These are phyloP conservation scores for Calonectria pseudoturangicola DNA, from an alignment of 2,329 filamentous ascomycete genomes.

Conservation along the genomic window DNA sequence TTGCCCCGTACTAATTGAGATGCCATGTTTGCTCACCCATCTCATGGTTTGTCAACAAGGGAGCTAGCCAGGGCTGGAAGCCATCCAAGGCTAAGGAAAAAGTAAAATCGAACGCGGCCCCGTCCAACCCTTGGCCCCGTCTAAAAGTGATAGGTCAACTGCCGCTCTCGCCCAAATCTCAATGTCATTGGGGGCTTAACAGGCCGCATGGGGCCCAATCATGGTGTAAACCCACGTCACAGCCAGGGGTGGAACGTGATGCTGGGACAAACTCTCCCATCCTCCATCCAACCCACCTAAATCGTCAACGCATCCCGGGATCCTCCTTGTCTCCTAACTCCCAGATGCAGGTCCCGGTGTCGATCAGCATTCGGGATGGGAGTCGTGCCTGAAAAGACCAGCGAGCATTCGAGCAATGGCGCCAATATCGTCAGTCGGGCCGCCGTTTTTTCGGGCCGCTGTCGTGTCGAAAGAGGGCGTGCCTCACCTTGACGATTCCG, in stretches of 20 bases:
- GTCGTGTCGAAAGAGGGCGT: conserved; percentile 17
- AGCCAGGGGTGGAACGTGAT: conserved; percentile 23
- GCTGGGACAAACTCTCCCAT: conserved; percentile 28
- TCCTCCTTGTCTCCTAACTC: conserved; percentile 28
- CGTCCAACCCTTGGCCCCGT: conserved; percentile 15
- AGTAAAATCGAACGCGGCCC: conserved; percentile 25
- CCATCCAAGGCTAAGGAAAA: conserved; percentile 28
- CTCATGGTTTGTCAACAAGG: conserved; percentile 6
- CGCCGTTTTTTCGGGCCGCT: conserved; percentile 22
- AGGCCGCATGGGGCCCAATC: conserved; percentile 8
- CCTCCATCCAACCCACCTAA: conserved; percentile 24
- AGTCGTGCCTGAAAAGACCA: conserved; percentile 25
- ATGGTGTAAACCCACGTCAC: conserved; percentile 34
- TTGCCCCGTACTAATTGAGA: conserved; percentile 37
- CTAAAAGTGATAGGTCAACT: conserved; percentile 17
- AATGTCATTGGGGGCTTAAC: conserved; percentile 3
- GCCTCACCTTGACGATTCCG: conserved; percentile 26
- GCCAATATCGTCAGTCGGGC: neutral
- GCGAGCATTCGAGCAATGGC: conserved; percentile 26
- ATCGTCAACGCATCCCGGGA: conserved; percentile 33
- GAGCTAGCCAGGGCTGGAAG: conserved; percentile 20
- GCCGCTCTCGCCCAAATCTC: conserved; percentile 18
- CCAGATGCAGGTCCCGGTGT: conserved; percentile 33
- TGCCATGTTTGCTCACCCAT: conserved; percentile 42
- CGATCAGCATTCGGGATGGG: conserved; percentile 47